Evolutionary conservation across 257 asterid genomes (phyloP).

Genomic region (Solanum corneliomulleri): DNA sequence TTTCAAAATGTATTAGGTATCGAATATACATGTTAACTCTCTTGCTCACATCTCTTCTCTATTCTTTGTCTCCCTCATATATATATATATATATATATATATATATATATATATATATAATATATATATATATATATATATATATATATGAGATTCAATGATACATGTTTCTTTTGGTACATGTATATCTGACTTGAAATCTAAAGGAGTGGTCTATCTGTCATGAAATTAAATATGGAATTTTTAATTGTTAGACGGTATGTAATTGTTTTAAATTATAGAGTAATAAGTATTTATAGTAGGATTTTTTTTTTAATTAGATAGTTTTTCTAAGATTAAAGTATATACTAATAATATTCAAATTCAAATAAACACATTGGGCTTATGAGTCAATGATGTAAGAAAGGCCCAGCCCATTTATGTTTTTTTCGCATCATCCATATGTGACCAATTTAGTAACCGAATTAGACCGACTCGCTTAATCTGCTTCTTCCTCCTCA

Average conservation of each 20-base stretch:
- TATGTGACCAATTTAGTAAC: neutral
- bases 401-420: neutral
- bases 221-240: neutral
- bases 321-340: neutral
- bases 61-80: no score
- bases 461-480: neutral
- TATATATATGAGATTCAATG: neutral
- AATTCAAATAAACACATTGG: neutral
- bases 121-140: no score
- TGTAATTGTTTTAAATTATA: neutral
- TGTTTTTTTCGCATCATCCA: neutral
- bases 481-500: neutral
- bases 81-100: no score
- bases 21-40: neutral
- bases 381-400: neutral
- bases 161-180: no score
- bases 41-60: neutral
- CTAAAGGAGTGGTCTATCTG: neutral
- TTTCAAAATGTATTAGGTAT: no score
- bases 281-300: neutral
- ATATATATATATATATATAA: no score
- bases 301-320: neutral
- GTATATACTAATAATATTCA: neutral
- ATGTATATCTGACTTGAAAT: neutral
- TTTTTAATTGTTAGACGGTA: neutral